Evolutionary conservation across 345 rosid species (phyloP).

Genomic region (thale cress (Arabidopsis thaliana)): TAIR10.1 NC_003070.9:17236001-17236500

Average conservation of each 20-base stretch:
- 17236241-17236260: slow-evolving; percentile 10
- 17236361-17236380: not conserved
- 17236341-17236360: not conserved
- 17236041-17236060: slow-evolving; percentile 47
- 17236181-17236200: slow-evolving; percentile 46
- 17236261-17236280: slow-evolving; percentile 2
- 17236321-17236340: not conserved
- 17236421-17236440: not conserved
- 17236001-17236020: slow-evolving; percentile 13
- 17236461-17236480: not conserved
- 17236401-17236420: slow-evolving; percentile 18
- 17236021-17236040: slow-evolving; percentile 47
- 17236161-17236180: slow-evolving; percentile 47
- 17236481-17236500: not conserved
- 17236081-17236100: slow-evolving; percentile 40
- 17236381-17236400: slow-evolving; percentile 14
- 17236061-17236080: slow-evolving; percentile 48
- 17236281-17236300: not conserved
- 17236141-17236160: slow-evolving; percentile 1
- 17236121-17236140: slow-evolving; percentile 39
- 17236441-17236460: not conserved
- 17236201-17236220: slow-evolving; percentile 38
- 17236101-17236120: slow-evolving; percentile 43
- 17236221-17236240: slow-evolving; percentile 35
- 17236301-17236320: not conserved